These are phyloP conservation scores for Tylopilus cervinicoccineus DNA, from an alignment of 768 basidiomycete species.

Conservation along the genomic window DNA sequence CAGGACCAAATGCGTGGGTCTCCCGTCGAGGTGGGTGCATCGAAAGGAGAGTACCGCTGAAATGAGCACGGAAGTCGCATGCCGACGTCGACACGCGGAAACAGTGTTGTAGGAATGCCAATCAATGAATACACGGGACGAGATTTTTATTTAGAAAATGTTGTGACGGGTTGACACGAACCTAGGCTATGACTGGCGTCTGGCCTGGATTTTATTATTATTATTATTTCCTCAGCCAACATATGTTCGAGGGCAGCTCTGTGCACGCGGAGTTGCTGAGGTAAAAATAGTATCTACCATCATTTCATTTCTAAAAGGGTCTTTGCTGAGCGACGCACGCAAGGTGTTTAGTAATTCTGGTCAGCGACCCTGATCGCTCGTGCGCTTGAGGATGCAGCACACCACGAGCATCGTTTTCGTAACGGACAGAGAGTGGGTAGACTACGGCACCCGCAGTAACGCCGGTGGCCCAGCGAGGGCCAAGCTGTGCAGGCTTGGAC, in stretches of 20 bases:
- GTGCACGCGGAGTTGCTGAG: neutral
- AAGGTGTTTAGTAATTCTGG: constrained; percentile 1
- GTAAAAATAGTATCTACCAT: constrained; percentile 4
- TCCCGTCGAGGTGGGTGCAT: neutral
- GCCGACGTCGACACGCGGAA: constrained; percentile 18
- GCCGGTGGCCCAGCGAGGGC: constrained; percentile 1
- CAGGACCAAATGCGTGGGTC: neutral
- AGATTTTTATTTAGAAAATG: constrained; percentile 15
- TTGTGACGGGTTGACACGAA: constrained; percentile 18
- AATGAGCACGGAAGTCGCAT: constrained; percentile 17
- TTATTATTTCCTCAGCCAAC: neutral
- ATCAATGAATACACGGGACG: constrained; percentile 13
- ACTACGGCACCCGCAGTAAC: constrained; percentile 22
- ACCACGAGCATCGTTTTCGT: constrained; percentile 9
- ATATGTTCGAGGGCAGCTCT: no score
- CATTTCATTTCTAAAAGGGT: constrained; percentile 10
- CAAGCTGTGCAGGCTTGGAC: no score
- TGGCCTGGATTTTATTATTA: neutral
- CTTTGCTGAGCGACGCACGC: no score
- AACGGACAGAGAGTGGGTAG: constrained; percentile 1
- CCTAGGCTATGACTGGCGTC: constrained; percentile 3
- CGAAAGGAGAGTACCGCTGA: constrained; percentile 4
- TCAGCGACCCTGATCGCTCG: constrained; percentile 18
- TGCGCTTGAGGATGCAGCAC: constrained; percentile 6
- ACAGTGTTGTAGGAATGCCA: constrained; percentile 19